Evolutionary conservation across 2,329 filamentous ascomycete species (phyloP).

Genomic region (Scytalidium lignicola): DNA sequence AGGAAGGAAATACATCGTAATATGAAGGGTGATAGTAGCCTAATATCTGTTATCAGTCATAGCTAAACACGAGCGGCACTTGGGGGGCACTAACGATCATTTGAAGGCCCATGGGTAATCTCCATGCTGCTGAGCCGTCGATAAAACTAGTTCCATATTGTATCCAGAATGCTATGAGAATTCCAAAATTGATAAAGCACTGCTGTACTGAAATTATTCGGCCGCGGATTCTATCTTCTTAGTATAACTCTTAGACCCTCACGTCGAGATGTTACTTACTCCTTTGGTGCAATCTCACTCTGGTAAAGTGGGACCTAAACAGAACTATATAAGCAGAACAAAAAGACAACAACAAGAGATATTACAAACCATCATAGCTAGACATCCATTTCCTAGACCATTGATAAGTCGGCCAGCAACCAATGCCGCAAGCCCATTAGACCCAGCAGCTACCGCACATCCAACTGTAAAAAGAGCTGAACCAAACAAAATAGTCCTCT

Average conservation of each 20-base stretch:
- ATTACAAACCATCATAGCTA: conserved; percentile 7
- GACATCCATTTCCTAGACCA: conserved; percentile 15
- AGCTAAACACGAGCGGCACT: conserved; percentile 7
- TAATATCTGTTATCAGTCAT: conserved; percentile 23
- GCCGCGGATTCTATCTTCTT: conserved; percentile 14
- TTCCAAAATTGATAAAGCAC: conserved; percentile 20
- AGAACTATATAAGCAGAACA: not conserved
- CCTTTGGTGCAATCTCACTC: conserved; percentile 5
- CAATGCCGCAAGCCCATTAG: conserved; percentile 18
- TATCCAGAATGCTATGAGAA: conserved; percentile 18
- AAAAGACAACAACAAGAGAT: not conserved
- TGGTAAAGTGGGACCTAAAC: conserved; percentile 5
- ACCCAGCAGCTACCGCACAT: conserved; percentile 20
- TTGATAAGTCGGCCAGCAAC: conserved; percentile 24
- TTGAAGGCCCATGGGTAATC: conserved; percentile 25
- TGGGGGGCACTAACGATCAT: conserved; percentile 7
- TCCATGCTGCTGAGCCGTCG: conserved; percentile 14
- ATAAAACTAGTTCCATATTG: conserved; percentile 7
- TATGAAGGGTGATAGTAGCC: not conserved
- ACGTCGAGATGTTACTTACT: conserved; percentile 5
- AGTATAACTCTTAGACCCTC: not conserved
- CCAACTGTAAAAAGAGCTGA: conserved; percentile 39
- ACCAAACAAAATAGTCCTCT: conserved; percentile 36
- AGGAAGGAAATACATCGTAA: conserved; percentile 40
- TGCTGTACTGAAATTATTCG: conserved; percentile 21